Conservation (phyloP, 768 basidiomycete species). For the Mycena vulgaris region DNA sequence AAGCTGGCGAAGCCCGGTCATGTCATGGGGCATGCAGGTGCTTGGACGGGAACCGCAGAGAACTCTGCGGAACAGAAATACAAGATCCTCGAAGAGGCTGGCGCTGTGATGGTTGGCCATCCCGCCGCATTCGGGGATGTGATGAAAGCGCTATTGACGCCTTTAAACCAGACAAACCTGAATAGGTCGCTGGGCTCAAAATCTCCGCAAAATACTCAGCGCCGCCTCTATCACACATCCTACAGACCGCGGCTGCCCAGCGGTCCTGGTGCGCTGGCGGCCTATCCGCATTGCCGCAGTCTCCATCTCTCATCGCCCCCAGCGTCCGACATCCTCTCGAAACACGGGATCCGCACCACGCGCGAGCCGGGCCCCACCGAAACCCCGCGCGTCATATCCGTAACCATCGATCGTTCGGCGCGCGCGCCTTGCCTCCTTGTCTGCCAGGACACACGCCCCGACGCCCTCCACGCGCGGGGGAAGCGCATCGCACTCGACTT, state of each 20-base stretch:
- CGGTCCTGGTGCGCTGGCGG: not conserved
- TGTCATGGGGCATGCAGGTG: slow-evolving; percentile 37
- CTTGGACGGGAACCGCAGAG: slow-evolving; percentile 21
- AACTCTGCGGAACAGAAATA: slow-evolving; percentile 26
- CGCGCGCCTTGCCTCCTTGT: slow-evolving; percentile 23
- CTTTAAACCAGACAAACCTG: no score
- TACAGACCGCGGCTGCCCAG: not conserved
- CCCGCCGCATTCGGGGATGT: slow-evolving; percentile 31
- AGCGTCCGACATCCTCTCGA: not conserved
- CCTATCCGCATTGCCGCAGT: not conserved
- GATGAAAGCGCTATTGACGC: not conserved
- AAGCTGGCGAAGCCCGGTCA: slow-evolving; percentile 1
- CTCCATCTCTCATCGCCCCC: slow-evolving; percentile 1
- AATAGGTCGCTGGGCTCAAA: no score
- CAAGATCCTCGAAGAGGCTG: slow-evolving; percentile 7
- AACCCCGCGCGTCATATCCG: not conserved
- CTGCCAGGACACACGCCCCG: not conserved
- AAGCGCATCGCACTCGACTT: slow-evolving; percentile 13
- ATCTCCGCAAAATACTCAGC: no score
- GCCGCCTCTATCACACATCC: not conserved
- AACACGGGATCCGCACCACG: slow-evolving; percentile 1
- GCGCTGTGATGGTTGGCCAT: slow-evolving; percentile 31
- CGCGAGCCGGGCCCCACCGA: not conserved
- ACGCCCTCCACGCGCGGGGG: not conserved
- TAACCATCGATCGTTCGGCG: slow-evolving; percentile 28